Conservation (phyloP, 352 stramenopile species). For the Globisporangium apiculatum region DNA sequence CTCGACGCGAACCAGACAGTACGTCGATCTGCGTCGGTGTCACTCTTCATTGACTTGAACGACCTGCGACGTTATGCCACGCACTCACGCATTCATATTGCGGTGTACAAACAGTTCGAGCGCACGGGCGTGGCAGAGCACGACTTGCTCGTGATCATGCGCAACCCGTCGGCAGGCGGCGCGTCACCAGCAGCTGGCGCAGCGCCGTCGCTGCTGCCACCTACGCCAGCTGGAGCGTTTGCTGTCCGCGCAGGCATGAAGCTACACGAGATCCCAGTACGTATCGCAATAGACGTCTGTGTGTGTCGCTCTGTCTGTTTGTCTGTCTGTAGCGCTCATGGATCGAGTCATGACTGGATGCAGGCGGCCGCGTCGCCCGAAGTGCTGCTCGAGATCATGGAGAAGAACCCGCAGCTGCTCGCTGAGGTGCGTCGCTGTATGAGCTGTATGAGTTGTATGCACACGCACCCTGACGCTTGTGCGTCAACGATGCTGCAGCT, state of each 20-base stretch:
- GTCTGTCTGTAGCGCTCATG: background rate
- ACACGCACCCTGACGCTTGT: conserved; percentile 7
- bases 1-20: conserved; percentile 53
- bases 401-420: conserved; percentile 73
- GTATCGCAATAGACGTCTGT: background rate
- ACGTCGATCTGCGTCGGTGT: background rate
- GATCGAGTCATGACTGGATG: background rate
- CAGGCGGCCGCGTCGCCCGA: conserved; percentile 61
- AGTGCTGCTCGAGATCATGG: conserved; percentile 75
- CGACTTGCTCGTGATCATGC: conserved; percentile 65
- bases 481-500: conserved; percentile 26
- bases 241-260: conserved; percentile 60
- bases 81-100: background rate
- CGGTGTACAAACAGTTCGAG: conserved; percentile 40
- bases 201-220: conserved; percentile 9
- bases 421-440: conserved; percentile 26
- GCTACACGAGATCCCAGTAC: conserved; percentile 71
- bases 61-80: background rate
- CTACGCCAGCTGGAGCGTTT: conserved; percentile 15
- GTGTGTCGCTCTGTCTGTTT: background rate
- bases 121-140: conserved; percentile 60
- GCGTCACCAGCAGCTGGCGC: conserved; percentile 4
- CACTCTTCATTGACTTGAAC: no score
- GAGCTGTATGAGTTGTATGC: no score
- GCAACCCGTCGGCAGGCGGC: conserved; percentile 20